Conservation (phyloP, 257 asterid genomes). For the Solanum stenotomum region DNA sequence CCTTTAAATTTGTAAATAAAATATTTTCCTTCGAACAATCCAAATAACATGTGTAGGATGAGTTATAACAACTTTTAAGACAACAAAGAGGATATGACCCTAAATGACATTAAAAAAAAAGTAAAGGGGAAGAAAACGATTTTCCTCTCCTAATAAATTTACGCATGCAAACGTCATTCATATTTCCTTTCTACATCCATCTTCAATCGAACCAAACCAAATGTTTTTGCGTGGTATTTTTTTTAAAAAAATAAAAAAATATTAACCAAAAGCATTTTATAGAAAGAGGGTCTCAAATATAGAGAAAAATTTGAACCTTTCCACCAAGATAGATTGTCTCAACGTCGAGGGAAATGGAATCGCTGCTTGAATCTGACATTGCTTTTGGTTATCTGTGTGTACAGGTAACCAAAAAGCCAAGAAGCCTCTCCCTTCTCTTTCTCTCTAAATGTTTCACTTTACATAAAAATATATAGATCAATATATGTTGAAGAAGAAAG, state of each 20-base stretch:
- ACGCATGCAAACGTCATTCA: neutral
- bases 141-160: neutral
- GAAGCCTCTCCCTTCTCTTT: neutral
- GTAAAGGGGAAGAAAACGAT: neutral
- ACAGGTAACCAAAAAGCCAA: conserved; percentile 1
- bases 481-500: neutral
- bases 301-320: conserved; percentile 15
- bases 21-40: too few relatives aligned
- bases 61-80: neutral
- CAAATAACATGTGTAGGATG: neutral
- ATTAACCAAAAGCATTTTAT: too few relatives aligned
- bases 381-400: conserved; percentile 16
- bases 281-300: neutral
- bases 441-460: neutral
- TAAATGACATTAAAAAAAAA: neutral
- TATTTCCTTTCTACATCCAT: neutral
- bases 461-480: neutral
- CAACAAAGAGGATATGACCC: neutral
- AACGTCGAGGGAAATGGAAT: conserved; percentile 26
- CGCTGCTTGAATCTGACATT: conserved; percentile 29
- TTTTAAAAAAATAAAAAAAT: neutral
- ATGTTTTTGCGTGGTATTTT: neutral
- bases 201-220: neutral
- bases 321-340: conserved; percentile 40
- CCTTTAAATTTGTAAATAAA: too few relatives aligned